Conservation (phyloP, 257 asterid species). For the Vinca minor region DNA sequence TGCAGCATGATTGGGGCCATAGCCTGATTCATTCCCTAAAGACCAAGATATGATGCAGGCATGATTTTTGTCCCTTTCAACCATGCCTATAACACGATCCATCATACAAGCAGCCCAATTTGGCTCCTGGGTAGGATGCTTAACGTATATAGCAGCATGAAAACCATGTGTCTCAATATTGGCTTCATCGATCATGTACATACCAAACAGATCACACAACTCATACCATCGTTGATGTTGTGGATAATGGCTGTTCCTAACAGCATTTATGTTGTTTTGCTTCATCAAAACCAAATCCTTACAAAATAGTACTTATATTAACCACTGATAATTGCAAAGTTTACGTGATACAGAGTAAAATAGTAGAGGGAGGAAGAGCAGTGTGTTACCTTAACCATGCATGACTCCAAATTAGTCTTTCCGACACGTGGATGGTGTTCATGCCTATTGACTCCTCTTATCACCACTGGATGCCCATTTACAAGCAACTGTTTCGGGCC, state of each 20-base stretch:
- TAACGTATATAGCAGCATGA: constrained; percentile 50
- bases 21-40: constrained; percentile 85
- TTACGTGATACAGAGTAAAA: not conserved
- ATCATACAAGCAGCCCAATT: constrained; percentile 83
- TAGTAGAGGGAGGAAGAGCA: not conserved
- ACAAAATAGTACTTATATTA: constrained; percentile 11
- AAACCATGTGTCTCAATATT: constrained; percentile 97
- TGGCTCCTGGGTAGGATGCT: constrained; percentile 77
- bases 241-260: constrained; percentile 95
- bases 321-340: not conserved
- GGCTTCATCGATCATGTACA: constrained; percentile 99
- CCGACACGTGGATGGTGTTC: constrained; percentile 98
- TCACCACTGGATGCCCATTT: constrained; percentile 81
- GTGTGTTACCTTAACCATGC: constrained; percentile 84
- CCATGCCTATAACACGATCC: constrained; percentile 95
- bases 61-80: constrained; percentile 96
- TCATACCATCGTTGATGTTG: constrained; percentile 96
- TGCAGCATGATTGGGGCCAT: constrained; percentile 93
- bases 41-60: constrained; percentile 92
- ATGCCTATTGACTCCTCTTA: constrained; percentile 96
- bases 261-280: constrained; percentile 87
- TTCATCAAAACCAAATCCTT: constrained; percentile 94
- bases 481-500: constrained; percentile 90
- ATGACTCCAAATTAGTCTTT: constrained; percentile 86
- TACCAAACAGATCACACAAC: constrained; percentile 93